These are phyloP conservation scores for Balamuthia mandrillaris DNA, from an alignment of 208 protist species.

Conservation along the genomic window DNA sequence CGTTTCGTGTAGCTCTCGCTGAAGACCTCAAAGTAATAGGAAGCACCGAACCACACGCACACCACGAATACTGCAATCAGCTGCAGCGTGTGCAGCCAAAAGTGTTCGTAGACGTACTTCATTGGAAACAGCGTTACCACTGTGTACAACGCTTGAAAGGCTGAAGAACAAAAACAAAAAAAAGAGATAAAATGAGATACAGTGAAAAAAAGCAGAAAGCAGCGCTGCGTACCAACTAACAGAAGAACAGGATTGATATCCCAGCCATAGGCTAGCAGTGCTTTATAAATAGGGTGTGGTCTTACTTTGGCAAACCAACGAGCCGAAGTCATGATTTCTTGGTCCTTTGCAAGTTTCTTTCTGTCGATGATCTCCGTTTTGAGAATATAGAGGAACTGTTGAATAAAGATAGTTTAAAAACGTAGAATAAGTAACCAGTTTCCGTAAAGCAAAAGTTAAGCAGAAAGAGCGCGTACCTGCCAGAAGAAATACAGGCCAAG, in stretches of 20 bases:
- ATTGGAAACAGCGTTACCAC: constrained; percentile 30
- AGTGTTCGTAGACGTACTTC: constrained; percentile 9
- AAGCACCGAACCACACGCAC: constrained; percentile 3
- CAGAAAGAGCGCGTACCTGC: constrained; percentile 27
- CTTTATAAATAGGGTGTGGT: constrained; percentile 46
- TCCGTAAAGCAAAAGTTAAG: background rate
- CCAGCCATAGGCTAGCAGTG: background rate
- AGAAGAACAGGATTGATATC: constrained; percentile 23
- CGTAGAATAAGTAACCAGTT: background rate
- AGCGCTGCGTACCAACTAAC: constrained; percentile 31
- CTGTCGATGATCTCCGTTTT: constrained; percentile 53
- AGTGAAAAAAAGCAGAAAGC: background rate
- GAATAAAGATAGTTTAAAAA: background rate
- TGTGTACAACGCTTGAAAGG: constrained; percentile 47
- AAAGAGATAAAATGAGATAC: background rate
- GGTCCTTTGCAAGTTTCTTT: constrained; percentile 39
- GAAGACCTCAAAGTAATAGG: constrained; percentile 38
- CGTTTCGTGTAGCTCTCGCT: constrained; percentile 20
- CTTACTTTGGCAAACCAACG: constrained; percentile 44
- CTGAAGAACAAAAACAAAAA: background rate
- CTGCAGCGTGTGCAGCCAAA: constrained; percentile 21
- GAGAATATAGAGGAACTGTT: constrained; percentile 38
- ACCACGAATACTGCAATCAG: background rate
- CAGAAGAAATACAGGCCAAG: constrained; percentile 50
- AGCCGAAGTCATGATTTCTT: constrained; percentile 41